These are phyloP conservation scores for Komagataella pastoris DNA, from an alignment of 805 yeast genomes.

Conservation along the genomic window DNA sequence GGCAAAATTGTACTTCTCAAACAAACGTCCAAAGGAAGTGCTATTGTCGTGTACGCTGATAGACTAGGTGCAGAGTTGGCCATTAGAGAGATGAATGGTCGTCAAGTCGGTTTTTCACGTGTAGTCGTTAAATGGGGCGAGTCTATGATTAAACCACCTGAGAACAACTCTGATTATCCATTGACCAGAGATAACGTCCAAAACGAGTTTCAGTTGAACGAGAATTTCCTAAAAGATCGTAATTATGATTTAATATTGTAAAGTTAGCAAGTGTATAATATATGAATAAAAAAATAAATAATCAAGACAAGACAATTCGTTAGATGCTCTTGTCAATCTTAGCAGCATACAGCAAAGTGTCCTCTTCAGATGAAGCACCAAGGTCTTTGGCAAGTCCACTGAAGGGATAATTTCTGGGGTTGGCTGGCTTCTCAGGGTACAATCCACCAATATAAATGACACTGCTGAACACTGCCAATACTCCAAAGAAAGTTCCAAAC, in stretches of 20 bases:
- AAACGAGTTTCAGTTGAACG: slow-evolving; percentile 9
- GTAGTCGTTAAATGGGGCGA: slow-evolving; percentile 82
- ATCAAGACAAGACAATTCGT: slow-evolving; percentile 3
- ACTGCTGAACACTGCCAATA: slow-evolving; percentile 26
- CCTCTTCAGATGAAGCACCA: slow-evolving; percentile 45
- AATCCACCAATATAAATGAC: slow-evolving; percentile 36
- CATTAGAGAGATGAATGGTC: slow-evolving; percentile 80
- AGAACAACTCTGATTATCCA: slow-evolving; percentile 5
- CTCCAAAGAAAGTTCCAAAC: slow-evolving; percentile 34
- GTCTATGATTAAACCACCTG: slow-evolving; percentile 4
- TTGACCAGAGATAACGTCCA: slow-evolving; percentile 1
- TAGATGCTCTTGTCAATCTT: slow-evolving; percentile 21
- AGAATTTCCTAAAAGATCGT: slow-evolving; percentile 3
- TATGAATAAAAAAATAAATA: slow-evolving; percentile 2
- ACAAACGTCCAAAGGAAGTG: slow-evolving; percentile 74
- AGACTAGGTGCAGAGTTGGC: slow-evolving; percentile 80
- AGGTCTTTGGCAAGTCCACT: slow-evolving; percentile 65
- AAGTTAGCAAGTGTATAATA: slow-evolving; percentile 4
- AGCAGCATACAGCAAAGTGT: slow-evolving; percentile 25
- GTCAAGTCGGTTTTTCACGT: slow-evolving; percentile 66
- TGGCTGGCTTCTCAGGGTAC: slow-evolving; percentile 58
- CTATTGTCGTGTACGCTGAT: slow-evolving; percentile 72
- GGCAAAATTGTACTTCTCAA: slow-evolving; percentile 61
- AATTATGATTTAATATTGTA: not conserved
- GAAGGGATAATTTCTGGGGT: slow-evolving; percentile 62